Conservation (phyloP, 345 rosid genomes). For the Salix exigua region DNA sequence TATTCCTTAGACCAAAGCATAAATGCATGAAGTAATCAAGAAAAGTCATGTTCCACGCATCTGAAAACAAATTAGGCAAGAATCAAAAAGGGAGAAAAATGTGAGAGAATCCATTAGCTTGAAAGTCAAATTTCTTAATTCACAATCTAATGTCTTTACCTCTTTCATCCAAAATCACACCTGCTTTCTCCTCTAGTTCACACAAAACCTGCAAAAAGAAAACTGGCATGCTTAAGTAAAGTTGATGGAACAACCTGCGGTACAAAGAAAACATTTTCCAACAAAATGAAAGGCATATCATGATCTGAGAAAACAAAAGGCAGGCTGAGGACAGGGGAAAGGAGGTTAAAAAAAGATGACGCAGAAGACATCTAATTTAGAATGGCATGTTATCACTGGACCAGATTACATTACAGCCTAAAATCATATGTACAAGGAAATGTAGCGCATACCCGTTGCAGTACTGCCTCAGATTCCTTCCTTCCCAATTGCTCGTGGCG, state of each 20-base stretch:
- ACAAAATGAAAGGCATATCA: too few relatives aligned
- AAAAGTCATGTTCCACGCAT: too few relatives aligned
- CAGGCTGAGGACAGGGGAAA: too few relatives aligned
- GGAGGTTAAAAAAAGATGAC: too few relatives aligned
- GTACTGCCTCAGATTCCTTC: constrained; percentile 78
- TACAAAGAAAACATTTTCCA: too few relatives aligned
- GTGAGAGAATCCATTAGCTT: too few relatives aligned
- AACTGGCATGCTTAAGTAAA: background rate
- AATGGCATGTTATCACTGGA: background rate
- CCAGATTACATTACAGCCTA: background rate
- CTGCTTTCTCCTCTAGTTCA: constrained; percentile 94
- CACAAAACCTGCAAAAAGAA: constrained; percentile 58
- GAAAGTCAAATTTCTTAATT: too few relatives aligned
- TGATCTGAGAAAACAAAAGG: too few relatives aligned
- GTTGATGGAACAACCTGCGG: background rate
- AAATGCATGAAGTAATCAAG: too few relatives aligned
- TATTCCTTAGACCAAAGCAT: too few relatives aligned
- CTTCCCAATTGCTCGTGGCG: constrained; percentile 95
- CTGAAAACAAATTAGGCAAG: too few relatives aligned
- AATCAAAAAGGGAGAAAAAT: too few relatives aligned
- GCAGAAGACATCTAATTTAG: background rate
- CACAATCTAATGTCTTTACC: constrained; percentile 31
- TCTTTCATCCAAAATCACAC: constrained; percentile 84
- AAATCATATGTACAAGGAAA: background rate
- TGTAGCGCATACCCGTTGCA: constrained; percentile 66